Conservation (phyloP, 176 grass and related monocot species). For the Triticum urartu region DNA sequence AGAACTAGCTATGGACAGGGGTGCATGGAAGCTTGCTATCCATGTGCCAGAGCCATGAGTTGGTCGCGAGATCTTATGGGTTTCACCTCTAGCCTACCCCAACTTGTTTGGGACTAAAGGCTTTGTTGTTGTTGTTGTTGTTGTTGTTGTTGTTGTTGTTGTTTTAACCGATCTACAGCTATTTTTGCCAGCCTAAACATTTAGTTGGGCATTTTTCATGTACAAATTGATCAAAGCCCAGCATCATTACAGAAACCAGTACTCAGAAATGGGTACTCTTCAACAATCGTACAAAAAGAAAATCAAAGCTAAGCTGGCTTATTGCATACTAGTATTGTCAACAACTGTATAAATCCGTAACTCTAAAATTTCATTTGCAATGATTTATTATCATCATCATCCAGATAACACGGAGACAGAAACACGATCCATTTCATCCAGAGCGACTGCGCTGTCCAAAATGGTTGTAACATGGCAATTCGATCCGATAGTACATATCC, state of each 20-base stretch:
- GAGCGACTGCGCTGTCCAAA: conserved; percentile 1
- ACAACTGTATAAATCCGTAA: neutral
- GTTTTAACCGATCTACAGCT: no score
- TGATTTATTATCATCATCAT: conserved; percentile 20
- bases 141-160: no score
- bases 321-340: neutral
- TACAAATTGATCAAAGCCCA: neutral
- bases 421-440: conserved; percentile 33
- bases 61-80: no score
- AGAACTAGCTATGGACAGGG: no score
- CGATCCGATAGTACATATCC: conserved; percentile 16
- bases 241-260: neutral
- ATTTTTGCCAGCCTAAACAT: no score
- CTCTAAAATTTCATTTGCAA: conserved; percentile 1
- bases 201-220: neutral
- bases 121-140: no score
- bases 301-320: neutral
- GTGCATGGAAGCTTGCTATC: no score
- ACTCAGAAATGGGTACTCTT: neutral
- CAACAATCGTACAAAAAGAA: neutral
- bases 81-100: no score
- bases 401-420: neutral
- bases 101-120: no score
- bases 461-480: conserved; percentile 12
- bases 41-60: no score